These are phyloP conservation scores for Fusarium decemcellulare DNA, from an alignment of 2,329 filamentous ascomycete genomes.

Conservation along the genomic window DNA sequence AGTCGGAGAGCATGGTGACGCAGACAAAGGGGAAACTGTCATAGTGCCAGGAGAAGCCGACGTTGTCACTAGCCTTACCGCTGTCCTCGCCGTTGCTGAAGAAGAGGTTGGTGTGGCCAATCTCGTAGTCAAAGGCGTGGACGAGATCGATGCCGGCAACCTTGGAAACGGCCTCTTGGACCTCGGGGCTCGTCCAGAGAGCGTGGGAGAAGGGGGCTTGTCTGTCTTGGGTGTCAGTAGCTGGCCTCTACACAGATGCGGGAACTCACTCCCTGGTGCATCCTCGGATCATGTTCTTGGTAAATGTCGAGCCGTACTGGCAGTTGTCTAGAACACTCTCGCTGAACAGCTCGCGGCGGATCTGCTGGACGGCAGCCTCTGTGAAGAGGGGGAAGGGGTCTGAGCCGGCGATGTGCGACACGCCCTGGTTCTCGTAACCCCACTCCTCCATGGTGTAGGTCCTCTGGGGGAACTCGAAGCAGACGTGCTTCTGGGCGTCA, in stretches of 20 bases:
- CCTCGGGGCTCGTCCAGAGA: constrained; percentile 59
- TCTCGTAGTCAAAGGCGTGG: constrained; percentile 67
- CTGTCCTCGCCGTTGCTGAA: constrained; percentile 59
- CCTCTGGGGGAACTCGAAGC: constrained; percentile 64
- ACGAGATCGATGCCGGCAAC: constrained; percentile 70
- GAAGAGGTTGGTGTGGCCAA: constrained; percentile 69
- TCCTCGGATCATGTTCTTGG: constrained; percentile 71
- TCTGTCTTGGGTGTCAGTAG: background rate
- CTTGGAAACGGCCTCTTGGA: constrained; percentile 62
- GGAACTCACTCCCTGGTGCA: constrained; percentile 60
- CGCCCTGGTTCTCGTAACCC: constrained; percentile 68
- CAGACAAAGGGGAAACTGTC: constrained; percentile 80
- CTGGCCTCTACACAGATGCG: fast-evolving
- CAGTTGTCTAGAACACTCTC: constrained; percentile 70
- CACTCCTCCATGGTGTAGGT: constrained; percentile 74
- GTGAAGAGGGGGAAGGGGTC: constrained; percentile 77
- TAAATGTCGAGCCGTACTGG: constrained; percentile 61
- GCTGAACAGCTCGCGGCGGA: constrained; percentile 74
- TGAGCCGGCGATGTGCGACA: constrained; percentile 75
- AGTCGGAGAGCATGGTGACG: constrained; percentile 77
- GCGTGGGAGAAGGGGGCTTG: constrained; percentile 75
- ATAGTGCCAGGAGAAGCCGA: constrained; percentile 69
- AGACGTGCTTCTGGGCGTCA: constrained; percentile 68
- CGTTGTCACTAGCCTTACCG: constrained; percentile 61
- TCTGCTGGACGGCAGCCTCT: constrained; percentile 70